Evolutionary conservation across 2,329 filamentous ascomycete species (phyloP), one percentile per base, ranked within the genome.

Genomic region (Aspergillus oerlinghausenensis): DNA sequence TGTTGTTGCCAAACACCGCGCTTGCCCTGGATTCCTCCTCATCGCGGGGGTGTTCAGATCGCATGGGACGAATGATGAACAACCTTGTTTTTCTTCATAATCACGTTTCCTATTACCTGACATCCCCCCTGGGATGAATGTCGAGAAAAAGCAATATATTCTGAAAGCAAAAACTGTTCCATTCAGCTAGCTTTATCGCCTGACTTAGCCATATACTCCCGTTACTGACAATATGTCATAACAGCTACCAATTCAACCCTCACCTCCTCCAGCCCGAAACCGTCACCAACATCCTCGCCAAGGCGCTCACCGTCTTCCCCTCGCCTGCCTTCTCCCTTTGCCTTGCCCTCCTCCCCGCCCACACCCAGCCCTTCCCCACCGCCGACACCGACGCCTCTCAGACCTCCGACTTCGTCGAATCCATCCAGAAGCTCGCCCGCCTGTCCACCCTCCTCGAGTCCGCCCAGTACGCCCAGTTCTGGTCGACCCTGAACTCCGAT

Each of bases 91-190:
- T 57, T 47, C 43, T 47, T 67, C 65, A 66, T 66, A 85, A 78
- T 77, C 88, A 95, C 90, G 91, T 96, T 96, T 95, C 90, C 90
- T 96, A 96, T 96, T 96, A 96, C 85, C 90, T 90, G 91, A 95
- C 77, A 76, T 78, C 77, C 70, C 70, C 63, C 65, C 60, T 59
- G 73, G 75, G 77, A 79, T 71, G 71, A 69, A 77, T 71, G 76
- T 90, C 89, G 92, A 87, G 88, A 84, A 75, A 80, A 74, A 71
- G 69, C 87, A 58, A 58, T 87, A 88, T 84, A 82, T 88, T 87
- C 88, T 92, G 88, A 92, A 75, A 63, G 52, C 51, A 52, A 60
- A 54, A n/a, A n/a, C 14, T 28, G 32, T 55, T 21, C 10, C 32
- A 17, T 11, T 54, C n/a, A 3, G 35, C 50, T 47, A 11, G 28